Conservation (phyloP, 371 early-diverging fungal species). For the Mortierella polycephala region DNA sequence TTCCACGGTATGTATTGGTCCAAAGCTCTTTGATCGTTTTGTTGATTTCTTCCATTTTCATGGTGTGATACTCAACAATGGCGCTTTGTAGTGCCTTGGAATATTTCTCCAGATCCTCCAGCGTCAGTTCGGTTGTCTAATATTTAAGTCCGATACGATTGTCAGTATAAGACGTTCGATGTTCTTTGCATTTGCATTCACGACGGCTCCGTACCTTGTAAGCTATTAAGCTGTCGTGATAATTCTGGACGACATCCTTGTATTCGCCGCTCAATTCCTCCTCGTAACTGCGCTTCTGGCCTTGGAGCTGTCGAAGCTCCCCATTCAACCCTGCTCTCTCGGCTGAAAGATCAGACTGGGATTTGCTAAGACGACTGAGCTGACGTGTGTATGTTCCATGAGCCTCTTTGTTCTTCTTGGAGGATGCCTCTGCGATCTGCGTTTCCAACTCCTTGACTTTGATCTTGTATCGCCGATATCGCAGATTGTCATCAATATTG, state of each 20-base stretch:
- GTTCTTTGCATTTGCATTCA: neutral
- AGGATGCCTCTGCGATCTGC: slow-evolving; percentile 46
- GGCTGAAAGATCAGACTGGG: slow-evolving; percentile 62
- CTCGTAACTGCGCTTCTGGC: slow-evolving; percentile 66
- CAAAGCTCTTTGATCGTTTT: slow-evolving; percentile 97
- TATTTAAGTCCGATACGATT: neutral
- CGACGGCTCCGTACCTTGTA: slow-evolving; percentile 62
- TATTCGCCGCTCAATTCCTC: slow-evolving; percentile 82
- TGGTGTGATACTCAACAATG: slow-evolving; percentile 94
- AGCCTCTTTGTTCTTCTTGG: slow-evolving; percentile 49
- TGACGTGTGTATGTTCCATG: slow-evolving; percentile 46
- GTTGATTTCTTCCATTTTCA: slow-evolving; percentile 99
- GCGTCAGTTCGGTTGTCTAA: slow-evolving; percentile 79
- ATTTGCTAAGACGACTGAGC: slow-evolving; percentile 53
- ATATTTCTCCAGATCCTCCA: slow-evolving; percentile 88
- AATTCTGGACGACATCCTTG: slow-evolving; percentile 76
- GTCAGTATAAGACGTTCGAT: neutral
- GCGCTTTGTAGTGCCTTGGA: slow-evolving; percentile 85
- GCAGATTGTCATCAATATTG: slow-evolving; percentile 75
- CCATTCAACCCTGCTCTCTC: slow-evolving; percentile 83
- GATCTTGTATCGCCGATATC: slow-evolving; percentile 60
- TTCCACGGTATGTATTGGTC: slow-evolving; percentile 97
- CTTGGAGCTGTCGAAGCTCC: slow-evolving; percentile 87
- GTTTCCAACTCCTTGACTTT: slow-evolving; percentile 54
- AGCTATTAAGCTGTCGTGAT: slow-evolving; percentile 72